Evolutionary conservation across 2,329 filamentous ascomycete species (phyloP).

Genomic region (Massarina eburnea): DNA sequence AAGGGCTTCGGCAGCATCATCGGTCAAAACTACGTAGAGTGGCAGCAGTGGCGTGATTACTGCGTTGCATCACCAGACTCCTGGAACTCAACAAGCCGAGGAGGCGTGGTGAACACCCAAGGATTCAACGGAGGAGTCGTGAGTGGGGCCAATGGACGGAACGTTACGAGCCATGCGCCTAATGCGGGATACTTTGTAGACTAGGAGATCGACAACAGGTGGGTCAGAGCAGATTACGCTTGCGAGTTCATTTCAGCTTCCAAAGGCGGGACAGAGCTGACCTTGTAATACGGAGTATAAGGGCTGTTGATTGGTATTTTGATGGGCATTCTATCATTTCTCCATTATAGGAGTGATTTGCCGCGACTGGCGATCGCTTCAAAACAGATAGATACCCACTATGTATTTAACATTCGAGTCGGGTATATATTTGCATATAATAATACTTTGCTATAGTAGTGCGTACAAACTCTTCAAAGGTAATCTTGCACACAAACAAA

Average conservation of each 20-base stretch:
- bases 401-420: too few relatives aligned
- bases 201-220: conserved; percentile 3
- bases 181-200: conserved; percentile 6
- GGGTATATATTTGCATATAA: too few relatives aligned
- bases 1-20: conserved; percentile 5
- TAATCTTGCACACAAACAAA: too few relatives aligned
- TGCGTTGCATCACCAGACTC: conserved; percentile 11
- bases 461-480: too few relatives aligned
- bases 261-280: conserved; percentile 3
- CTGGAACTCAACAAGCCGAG: conserved; percentile 3
- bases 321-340: too few relatives aligned
- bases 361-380: too few relatives aligned
- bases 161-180: conserved; percentile 1
- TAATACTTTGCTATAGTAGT: too few relatives aligned
- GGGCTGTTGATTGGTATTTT: too few relatives aligned
- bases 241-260: neutral
- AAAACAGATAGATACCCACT: too few relatives aligned
- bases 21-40: conserved; percentile 3
- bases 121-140: conserved; percentile 6
- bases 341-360: too few relatives aligned
- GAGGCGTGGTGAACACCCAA: conserved; percentile 1
- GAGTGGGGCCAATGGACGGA: neutral
- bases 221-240: conserved; percentile 7
- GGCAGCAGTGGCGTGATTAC: conserved; percentile 9
- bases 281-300: conserved; percentile 2